Percentiles rank a stretch among this genome's conserved stretches.
These are phyloP conservation scores for Magnolia officinalis DNA, from an alignment of 164 flowering plant genomes.

Conservation along the genomic window DNA sequence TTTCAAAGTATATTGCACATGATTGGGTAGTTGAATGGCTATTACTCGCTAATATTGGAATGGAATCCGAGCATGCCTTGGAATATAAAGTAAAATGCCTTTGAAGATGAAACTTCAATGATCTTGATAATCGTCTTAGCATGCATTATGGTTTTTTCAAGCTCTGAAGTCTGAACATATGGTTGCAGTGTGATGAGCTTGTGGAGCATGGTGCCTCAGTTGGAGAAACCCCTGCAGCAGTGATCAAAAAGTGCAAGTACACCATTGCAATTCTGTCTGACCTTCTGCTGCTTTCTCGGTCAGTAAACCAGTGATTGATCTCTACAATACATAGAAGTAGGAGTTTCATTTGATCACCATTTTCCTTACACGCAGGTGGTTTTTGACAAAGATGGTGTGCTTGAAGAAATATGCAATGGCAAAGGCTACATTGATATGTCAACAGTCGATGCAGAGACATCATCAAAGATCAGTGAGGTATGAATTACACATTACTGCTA, in stretches of 20 bases:
- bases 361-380: slow-evolving; percentile 56
- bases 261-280: slow-evolving; percentile 92
- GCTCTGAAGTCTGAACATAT: background rate
- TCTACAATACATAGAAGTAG: background rate
- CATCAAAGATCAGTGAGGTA: slow-evolving; percentile 79
- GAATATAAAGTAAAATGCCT: too few species aligned
- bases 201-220: slow-evolving; percentile 78
- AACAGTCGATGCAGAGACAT: slow-evolving; percentile 93
- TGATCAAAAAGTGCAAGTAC: slow-evolving; percentile 79
- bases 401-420: slow-evolving; percentile 72
- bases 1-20: too few species aligned
- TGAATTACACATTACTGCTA: background rate
- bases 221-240: slow-evolving; percentile 86
- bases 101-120: too few species aligned
- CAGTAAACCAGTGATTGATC: slow-evolving; percentile 17
- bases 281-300: slow-evolving; percentile 92
- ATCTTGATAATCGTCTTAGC: background rate
- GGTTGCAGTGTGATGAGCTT: slow-evolving; percentile 80
- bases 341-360: background rate
- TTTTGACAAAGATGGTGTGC: slow-evolving; percentile 82
- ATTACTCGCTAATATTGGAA: too few species aligned
- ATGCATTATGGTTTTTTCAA: background rate
- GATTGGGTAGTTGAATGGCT: too few species aligned
- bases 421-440: slow-evolving; percentile 98
- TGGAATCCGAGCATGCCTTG: too few species aligned